phyloP scores from a whole-genome alignment of 352 stramenopile genomes.

The Globisporangium middletonii region DNA sequence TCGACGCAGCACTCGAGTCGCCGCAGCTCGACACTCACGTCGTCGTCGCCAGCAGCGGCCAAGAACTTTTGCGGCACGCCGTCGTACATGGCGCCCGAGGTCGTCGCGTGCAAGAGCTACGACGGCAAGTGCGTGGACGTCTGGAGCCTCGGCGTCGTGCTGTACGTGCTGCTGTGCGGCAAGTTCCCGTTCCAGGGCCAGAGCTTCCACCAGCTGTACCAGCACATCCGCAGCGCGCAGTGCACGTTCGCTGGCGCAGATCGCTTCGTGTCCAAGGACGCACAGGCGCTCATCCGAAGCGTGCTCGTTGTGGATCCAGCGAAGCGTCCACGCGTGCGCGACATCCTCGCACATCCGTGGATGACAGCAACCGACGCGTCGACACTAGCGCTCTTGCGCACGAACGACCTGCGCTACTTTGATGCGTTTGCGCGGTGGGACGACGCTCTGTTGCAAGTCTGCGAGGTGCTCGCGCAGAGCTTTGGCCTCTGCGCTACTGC shows the following conservation, averaged over 20 bases:
- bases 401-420: background rate
- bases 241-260: slow-evolving; percentile 12
- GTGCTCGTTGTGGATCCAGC: slow-evolving; percentile 37
- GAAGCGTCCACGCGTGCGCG: slow-evolving; percentile 27
- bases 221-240: slow-evolving; percentile 20
- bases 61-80: slow-evolving; percentile 79
- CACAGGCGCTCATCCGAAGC: slow-evolving; percentile 34
- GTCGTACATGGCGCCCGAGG: slow-evolving; percentile 77
- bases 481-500: slow-evolving; percentile 10
- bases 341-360: slow-evolving; percentile 39
- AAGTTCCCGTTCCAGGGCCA: slow-evolving; percentile 80
- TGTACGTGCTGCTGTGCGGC: slow-evolving; percentile 43
- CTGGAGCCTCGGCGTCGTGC: slow-evolving; percentile 53
- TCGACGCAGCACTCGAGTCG: slow-evolving; percentile 4
- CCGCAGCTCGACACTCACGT: background rate
- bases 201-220: slow-evolving; percentile 44
- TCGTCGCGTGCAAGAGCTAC: slow-evolving; percentile 48
- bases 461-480: slow-evolving; percentile 14
- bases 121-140: slow-evolving; percentile 44
- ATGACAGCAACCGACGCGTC: background rate
- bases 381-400: background rate
- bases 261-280: slow-evolving; percentile 24
- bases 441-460: slow-evolving; percentile 8
- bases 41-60: slow-evolving; percentile 21
- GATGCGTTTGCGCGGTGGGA: slow-evolving; percentile 21